Conservation (phyloP, 2,329 filamentous ascomycete species). For the Nigrospora oryzae region DNA sequence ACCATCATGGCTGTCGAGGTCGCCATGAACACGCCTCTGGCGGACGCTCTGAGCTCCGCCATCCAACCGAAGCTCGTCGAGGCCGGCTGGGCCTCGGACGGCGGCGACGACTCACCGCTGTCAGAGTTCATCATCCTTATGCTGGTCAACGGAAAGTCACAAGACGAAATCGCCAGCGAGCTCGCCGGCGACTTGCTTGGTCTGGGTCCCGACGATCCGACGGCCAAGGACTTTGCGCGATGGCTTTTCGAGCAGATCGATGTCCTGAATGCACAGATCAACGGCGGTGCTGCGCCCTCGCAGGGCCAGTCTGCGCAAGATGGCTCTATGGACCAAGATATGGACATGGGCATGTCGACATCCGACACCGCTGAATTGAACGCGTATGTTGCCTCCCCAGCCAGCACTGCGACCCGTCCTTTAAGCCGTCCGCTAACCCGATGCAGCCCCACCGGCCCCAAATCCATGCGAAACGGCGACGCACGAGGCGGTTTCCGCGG, state of each 20-base stretch:
- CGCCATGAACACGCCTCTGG: constrained; percentile 70
- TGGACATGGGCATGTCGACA: constrained; percentile 59
- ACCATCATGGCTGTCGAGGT: constrained; percentile 69
- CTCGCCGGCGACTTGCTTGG: constrained; percentile 81
- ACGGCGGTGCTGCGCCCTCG: constrained; percentile 32
- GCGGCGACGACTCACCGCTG: constrained; percentile 69
- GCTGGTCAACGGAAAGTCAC: constrained; percentile 90
- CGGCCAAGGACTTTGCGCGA: constrained; percentile 72
- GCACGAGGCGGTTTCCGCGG: constrained; percentile 53
- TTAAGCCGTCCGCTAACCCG: constrained; percentile 33
- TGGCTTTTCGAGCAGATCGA: constrained; percentile 93
- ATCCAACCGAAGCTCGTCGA: constrained; percentile 90
- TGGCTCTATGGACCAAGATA: constrained; percentile 47
- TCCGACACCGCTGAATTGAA: constrained; percentile 41
- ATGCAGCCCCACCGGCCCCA: constrained; percentile 80
- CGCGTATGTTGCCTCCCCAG: constrained; percentile 40
- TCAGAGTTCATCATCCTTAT: constrained; percentile 96
- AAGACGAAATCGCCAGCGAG: constrained; percentile 81
- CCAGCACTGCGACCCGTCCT: constrained; percentile 7
- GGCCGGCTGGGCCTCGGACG: constrained; percentile 81
- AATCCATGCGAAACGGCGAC: constrained; percentile 69
- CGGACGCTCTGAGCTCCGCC: constrained; percentile 70
- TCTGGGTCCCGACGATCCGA: constrained; percentile 73
- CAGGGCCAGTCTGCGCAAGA: constrained; percentile 14
- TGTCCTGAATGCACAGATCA: constrained; percentile 53